Evolutionary conservation across 1,139 yeast genomes (phyloP).

Genomic region (Magnusiomyces fungicola): DNA sequence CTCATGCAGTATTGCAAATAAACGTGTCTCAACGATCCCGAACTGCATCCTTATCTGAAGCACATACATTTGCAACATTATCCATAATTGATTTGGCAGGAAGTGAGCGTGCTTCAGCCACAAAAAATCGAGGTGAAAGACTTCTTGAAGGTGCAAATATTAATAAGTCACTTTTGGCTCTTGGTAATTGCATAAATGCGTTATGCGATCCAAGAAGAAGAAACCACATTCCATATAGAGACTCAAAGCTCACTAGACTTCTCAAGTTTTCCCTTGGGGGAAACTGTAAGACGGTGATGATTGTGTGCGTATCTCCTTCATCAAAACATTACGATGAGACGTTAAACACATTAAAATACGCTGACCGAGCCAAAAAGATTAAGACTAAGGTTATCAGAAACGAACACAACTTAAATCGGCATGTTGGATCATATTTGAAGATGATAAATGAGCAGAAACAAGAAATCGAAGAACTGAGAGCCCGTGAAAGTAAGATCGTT

Average conservation of each 20-base stretch:
- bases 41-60: conserved; percentile 57
- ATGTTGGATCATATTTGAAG: conserved; percentile 79
- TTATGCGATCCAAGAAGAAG: conserved; percentile 63
- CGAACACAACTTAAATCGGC: conserved; percentile 70
- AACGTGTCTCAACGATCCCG: conserved; percentile 58
- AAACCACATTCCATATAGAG: conserved; percentile 82
- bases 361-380: conserved; percentile 84
- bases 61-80: conserved; percentile 68
- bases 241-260: conserved; percentile 78
- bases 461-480: conserved; percentile 64
- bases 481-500: conserved; percentile 44
- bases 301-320: conserved; percentile 86
- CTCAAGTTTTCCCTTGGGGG: conserved; percentile 91
- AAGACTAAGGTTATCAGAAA: conserved; percentile 74
- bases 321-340: conserved; percentile 87
- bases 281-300: conserved; percentile 91
- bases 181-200: conserved; percentile 93
- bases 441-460: conserved; percentile 78
- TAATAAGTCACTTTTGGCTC: conserved; percentile 75
- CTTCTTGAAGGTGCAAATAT: conserved; percentile 89
- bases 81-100: conserved; percentile 92
- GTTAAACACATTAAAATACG: conserved; percentile 79
- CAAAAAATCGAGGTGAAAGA: conserved; percentile 72
- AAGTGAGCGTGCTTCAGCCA: conserved; percentile 87
- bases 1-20: conserved; percentile 87